These are phyloP conservation scores for Alliaria petiolata DNA, from an alignment of 345 rosid species.

Conservation along the genomic window DNA sequence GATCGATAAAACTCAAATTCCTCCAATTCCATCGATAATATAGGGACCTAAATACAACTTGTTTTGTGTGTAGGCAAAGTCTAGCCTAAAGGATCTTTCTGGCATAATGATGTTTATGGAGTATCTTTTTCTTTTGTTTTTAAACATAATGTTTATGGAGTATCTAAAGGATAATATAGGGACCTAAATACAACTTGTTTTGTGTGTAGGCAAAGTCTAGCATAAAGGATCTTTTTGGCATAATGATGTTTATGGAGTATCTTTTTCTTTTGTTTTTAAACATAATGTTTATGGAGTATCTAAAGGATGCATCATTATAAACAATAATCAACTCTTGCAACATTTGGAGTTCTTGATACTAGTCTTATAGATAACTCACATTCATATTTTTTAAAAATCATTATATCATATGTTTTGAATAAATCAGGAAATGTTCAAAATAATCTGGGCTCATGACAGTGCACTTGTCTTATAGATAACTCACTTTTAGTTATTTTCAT, in stretches of 20 bases:
- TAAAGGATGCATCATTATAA: background rate
- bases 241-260: background rate
- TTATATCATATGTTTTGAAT: background rate
- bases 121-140: too few species aligned
- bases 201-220: constrained; percentile 9
- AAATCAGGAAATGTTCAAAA: background rate
- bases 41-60: too few species aligned
- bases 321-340: background rate
- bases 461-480: background rate
- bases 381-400: background rate
- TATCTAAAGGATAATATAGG: background rate
- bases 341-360: background rate
- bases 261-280: too few species aligned
- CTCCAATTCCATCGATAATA: too few species aligned
- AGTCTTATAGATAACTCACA: background rate
- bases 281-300: too few species aligned
- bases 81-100: constrained; percentile 7
- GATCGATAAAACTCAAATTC: too few species aligned
- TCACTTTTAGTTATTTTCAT: background rate
- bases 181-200: constrained; percentile 10
- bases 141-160: background rate
- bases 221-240: constrained; percentile 1
- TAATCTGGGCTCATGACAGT: background rate
- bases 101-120: background rate
- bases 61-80: constrained; percentile 11